These are phyloP conservation scores for Tetrapisispora fleetii DNA, from an alignment of 805 yeast species.

Conservation along the genomic window DNA sequence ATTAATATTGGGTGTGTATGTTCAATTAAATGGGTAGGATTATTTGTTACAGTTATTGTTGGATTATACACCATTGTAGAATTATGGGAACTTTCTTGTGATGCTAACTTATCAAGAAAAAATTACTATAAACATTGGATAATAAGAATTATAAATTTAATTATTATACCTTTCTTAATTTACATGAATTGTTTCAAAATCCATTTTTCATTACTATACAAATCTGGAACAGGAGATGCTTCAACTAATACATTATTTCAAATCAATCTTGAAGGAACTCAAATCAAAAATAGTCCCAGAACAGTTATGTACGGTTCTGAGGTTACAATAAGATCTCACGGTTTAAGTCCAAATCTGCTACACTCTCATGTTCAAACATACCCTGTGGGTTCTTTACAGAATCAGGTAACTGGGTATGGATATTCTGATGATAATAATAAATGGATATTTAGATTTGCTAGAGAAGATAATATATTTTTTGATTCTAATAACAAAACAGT, in stretches of 20 bases:
- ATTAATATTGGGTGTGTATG: conserved; percentile 72
- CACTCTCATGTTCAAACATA: conserved; percentile 67
- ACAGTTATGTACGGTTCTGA: conserved; percentile 49
- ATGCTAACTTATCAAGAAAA: conserved; percentile 19
- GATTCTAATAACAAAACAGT: conserved; percentile 23
- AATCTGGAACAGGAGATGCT: conserved; percentile 89
- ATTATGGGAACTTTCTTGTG: conserved; percentile 36
- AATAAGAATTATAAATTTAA: conserved; percentile 53
- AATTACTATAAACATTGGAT: conserved; percentile 58
- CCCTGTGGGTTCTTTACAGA: conserved; percentile 72
- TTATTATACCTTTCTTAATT: conserved; percentile 59
- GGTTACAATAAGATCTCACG: conserved; percentile 47
- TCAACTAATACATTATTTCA: conserved; percentile 85
- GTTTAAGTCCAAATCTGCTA: conserved; percentile 60
- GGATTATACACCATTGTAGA: conserved; percentile 53
- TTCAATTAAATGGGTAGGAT: conserved; percentile 79
- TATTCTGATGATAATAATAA: conserved; percentile 66
- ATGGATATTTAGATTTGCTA: conserved; percentile 49
- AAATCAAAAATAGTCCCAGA: conserved; percentile 59
- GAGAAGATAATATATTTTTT: conserved; percentile 28
- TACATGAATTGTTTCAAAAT: conserved; percentile 67
- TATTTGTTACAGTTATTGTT: conserved; percentile 51
- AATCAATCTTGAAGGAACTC: conserved; percentile 65
- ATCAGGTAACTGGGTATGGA: conserved; percentile 71
- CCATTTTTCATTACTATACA: conserved; percentile 66